Evolutionary conservation across 164 flowering plant species (phyloP).

Genomic region (Piper betle): DNA sequence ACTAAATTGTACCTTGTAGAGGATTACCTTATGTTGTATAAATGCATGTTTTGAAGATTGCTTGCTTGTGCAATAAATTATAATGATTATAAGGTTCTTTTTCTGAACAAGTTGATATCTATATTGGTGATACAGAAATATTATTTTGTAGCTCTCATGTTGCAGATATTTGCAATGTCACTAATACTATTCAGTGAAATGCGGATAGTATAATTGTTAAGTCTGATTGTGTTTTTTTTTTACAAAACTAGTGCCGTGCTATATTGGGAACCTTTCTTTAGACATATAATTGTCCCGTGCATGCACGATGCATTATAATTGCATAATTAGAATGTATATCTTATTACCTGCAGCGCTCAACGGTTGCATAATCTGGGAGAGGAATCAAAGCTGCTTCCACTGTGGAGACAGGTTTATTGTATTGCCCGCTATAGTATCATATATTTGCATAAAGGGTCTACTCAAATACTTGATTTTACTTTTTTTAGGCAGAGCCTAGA

Average conservation of each 20-base stretch:
- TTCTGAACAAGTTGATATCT: no score
- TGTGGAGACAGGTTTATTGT: conserved; percentile 88
- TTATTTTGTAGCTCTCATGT: no score
- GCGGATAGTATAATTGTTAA: no score
- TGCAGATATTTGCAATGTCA: no score
- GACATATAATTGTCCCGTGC: not conserved
- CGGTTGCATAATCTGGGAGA: conserved; percentile 67
- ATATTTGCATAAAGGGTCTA: not conserved
- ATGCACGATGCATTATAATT: not conserved
- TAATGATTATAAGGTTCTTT: no score
- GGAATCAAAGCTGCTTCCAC: conserved; percentile 84
- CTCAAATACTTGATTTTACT: conserved; percentile 1
- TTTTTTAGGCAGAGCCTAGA: conserved; percentile 84
- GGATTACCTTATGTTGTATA: not conserved
- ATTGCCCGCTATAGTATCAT: not conserved
- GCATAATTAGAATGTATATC: not conserved
- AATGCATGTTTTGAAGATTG: no score
- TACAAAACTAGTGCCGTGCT: no score
- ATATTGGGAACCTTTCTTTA: not conserved
- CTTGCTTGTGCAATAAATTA: no score
- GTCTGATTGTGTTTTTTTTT: not conserved
- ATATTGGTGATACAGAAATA: no score
- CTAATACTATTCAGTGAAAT: no score
- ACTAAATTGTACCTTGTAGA: not conserved
- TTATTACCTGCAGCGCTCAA: conserved; percentile 46